phyloP scores from a whole-genome alignment of 768 basidiomycete species.

The Panaeolus papilionaceus region DNA sequence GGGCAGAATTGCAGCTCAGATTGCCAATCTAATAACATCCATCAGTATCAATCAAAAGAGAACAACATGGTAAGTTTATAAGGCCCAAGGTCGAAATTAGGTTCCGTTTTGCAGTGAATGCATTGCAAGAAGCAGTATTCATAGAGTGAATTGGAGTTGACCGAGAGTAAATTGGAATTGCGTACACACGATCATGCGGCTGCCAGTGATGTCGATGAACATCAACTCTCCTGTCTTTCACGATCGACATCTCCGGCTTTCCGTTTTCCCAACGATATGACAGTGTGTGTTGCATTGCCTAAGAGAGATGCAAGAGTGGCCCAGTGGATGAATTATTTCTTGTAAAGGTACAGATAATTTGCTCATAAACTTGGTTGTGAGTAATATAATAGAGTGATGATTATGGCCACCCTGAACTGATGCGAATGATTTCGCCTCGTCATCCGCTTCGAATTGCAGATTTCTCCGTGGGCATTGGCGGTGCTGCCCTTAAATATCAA shows the following conservation, averaged over 20 bases:
- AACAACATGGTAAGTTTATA: not conserved
- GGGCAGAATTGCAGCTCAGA: not conserved
- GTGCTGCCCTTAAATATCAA: conserved; percentile 9
- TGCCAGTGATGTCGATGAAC: not conserved
- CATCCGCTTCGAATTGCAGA: conserved; percentile 5
- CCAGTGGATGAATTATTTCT: not conserved
- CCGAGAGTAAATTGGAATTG: not conserved
- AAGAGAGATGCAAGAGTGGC: not conserved
- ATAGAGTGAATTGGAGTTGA: not conserved
- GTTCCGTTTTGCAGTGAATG: too few relatives aligned
- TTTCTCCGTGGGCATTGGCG: conserved; percentile 8
- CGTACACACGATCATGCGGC: not conserved
- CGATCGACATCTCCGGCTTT: not conserved
- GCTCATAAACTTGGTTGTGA: not conserved
- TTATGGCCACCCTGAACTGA: not conserved
- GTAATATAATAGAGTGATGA: not conserved
- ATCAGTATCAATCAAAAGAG: not conserved
- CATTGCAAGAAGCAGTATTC: not conserved
- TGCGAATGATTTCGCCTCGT: conserved; percentile 6
- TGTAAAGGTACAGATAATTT: not conserved
- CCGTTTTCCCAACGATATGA: not conserved
- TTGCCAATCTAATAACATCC: not conserved
- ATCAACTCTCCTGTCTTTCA: not conserved
- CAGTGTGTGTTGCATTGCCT: not conserved
- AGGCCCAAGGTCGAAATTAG: too few relatives aligned